Base-by-base conservation (phyloP, 2,329 filamentous ascomycete genomes). In the Colletotrichum agaves region DNA sequence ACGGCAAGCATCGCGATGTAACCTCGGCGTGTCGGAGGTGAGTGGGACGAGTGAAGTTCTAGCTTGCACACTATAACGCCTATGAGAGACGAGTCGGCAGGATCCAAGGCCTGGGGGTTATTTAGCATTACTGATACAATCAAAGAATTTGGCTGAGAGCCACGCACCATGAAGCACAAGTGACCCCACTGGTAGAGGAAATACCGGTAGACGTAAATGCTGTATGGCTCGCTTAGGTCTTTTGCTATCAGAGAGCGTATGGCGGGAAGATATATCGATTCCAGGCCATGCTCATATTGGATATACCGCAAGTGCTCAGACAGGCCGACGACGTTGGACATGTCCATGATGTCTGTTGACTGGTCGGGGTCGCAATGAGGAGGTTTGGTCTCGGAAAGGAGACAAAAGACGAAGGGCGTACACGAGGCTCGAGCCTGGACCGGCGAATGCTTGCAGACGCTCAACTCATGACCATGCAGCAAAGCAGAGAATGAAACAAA, bases 1-100 rank as follows among this genome's bases (percentile, higher is more conserved):
- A 97, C 94, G n/a, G 96, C 96, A 46, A 99, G 86, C 96, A 99
- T 99, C 75, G 96, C 96, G 73, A 99, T 98, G 81, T 99, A 99
- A 64, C 96, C 96, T 70, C 96, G 89, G 71, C 94, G 85, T 0
- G 89, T 90, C 2, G 87, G 81, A 0, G 87, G 83, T 2, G 94
- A 94, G 71, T 95, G 94, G 5, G 91, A 92, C 21, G 93, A 88
- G 80, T 99, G 96, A 23, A 89, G 87, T 78, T 99, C 96, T 67
- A 99, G 88, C 79, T 99, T 99, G 80, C 92, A 97, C 68, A 99
- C 90, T 49, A 99, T 91, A 50, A 98, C 94, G 64, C 96, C 96
- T 67, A 97, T 88, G 63, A 99, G 87, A 59, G 85, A 85, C 15
- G 83, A 81, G 71, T 89, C 86, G 57, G 82, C 76, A 13, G 89